phyloP scores from a whole-genome alignment of 768 basidiomycete genomes.

The Kondoa malvinella region DNA sequence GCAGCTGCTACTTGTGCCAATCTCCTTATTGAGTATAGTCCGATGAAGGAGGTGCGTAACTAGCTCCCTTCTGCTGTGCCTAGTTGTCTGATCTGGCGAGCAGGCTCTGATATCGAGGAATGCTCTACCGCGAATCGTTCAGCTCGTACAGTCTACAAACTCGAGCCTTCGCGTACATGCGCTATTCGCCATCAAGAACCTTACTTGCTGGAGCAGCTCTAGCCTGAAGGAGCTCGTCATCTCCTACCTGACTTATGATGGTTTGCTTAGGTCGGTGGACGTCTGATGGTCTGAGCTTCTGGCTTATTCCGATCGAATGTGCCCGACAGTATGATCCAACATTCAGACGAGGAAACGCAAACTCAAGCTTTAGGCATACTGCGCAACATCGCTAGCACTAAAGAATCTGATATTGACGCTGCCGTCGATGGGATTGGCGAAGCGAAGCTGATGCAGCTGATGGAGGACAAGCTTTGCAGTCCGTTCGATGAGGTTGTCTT shows the following conservation, averaged over 20 bases:
- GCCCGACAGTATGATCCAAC: conserved; percentile 7
- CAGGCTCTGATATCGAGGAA: not conserved
- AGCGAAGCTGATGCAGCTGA: conserved; percentile 10
- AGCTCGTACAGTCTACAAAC: conserved; percentile 7
- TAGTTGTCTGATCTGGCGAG: too few relatives aligned
- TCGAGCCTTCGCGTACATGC: conserved; percentile 15
- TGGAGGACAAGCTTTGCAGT: conserved; percentile 12
- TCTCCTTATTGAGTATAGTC: conserved; percentile 25
- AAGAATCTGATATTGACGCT: conserved; percentile 12
- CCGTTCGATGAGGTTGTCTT: conserved; percentile 5
- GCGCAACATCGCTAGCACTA: conserved; percentile 21
- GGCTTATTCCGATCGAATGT: not conserved
- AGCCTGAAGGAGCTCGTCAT: conserved; percentile 19
- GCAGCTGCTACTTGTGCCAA: conserved; percentile 21
- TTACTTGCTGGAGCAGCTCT: conserved; percentile 17
- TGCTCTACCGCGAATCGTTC: not conserved
- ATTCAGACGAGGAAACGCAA: conserved; percentile 7
- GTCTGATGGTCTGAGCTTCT: not conserved
- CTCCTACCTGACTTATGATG: conserved; percentile 14
- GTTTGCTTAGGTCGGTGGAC: conserved; percentile 15
- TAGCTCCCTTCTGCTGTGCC: not conserved
- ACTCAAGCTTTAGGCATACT: conserved; percentile 22
- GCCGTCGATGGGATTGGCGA: conserved; percentile 13
- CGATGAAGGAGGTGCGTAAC: conserved; percentile 18
- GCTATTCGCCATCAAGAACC: conserved; percentile 23